Percentiles rank a stretch among this genome's conserved stretches.
Conservation (phyloP, 2,329 filamentous ascomycete species). For the Pseudogymnoascus pannorum region DNA sequence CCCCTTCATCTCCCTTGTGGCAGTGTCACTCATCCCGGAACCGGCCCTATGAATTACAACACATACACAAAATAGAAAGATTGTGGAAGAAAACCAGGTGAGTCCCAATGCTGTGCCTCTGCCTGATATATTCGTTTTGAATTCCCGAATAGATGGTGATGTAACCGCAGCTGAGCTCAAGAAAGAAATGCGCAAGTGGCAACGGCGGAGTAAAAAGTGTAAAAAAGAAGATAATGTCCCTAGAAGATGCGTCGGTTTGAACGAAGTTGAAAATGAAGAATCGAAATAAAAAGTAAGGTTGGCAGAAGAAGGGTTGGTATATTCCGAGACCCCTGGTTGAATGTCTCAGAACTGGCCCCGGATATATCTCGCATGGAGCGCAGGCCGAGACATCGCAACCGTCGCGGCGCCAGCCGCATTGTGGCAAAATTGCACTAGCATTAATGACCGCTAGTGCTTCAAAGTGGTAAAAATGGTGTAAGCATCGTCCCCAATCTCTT, state of each 20-base stretch:
- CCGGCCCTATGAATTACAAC: conserved; percentile 5
- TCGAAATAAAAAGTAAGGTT: conserved; percentile 1
- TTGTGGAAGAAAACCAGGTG: neutral
- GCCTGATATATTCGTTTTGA: neutral
- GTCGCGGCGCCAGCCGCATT: conserved; percentile 5
- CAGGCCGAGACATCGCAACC: neutral
- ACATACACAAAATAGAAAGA: neutral
- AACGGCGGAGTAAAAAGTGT: neutral
- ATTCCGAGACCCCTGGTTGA: neutral
- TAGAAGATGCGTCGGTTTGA: conserved; percentile 2
- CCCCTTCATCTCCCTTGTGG: neutral
- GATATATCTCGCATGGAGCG: neutral
- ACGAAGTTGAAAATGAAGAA: neutral
- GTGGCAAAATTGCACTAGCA: neutral
- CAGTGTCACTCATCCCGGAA: neutral
- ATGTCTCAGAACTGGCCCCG: neutral
- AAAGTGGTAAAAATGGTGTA: neutral
- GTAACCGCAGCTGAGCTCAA: neutral
- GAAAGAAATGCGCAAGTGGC: conserved; percentile 6
- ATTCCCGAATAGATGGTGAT: neutral
- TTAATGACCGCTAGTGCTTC: neutral
- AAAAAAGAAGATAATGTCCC: neutral
- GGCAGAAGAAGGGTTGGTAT: conserved; percentile 4
- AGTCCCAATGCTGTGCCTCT: neutral
- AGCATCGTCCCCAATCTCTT: neutral